phyloP scores from a whole-genome alignment of 2,329 filamentous ascomycete genomes.

The Neoscytalidium dimidiatum region DNA sequence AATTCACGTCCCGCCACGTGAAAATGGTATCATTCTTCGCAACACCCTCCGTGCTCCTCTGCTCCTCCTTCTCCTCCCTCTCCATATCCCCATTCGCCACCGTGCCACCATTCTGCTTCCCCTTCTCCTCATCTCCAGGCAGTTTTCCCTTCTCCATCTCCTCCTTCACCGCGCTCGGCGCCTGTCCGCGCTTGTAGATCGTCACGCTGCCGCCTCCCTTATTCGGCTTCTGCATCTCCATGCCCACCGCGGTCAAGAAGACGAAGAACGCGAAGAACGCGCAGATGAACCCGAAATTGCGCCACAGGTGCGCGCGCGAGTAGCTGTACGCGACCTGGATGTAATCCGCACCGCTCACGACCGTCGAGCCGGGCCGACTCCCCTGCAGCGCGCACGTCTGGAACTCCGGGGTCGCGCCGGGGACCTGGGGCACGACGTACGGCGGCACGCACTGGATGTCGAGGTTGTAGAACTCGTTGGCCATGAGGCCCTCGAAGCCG shows the following conservation, averaged over 20 bases:
- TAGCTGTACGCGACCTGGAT: slow-evolving; percentile 59
- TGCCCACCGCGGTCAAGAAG: slow-evolving; percentile 45
- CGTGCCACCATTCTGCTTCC: slow-evolving; percentile 29
- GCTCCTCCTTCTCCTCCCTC: slow-evolving; percentile 32
- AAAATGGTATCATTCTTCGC: slow-evolving; percentile 64
- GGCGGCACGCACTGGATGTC: slow-evolving; percentile 57
- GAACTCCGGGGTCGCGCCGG: slow-evolving; percentile 48
- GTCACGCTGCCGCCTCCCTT: slow-evolving; percentile 61
- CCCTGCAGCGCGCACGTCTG: slow-evolving; percentile 64
- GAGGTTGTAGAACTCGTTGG: slow-evolving; percentile 69
- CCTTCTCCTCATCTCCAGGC: slow-evolving; percentile 54
- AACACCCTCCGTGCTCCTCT: slow-evolving; percentile 49
- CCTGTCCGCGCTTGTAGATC: slow-evolving; percentile 64
- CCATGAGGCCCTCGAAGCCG: slow-evolving; percentile 66
- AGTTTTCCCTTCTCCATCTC: slow-evolving; percentile 55
- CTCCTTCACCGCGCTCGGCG: slow-evolving; percentile 59
- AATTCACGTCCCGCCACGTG: slow-evolving; percentile 85
- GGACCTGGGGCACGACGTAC: slow-evolving; percentile 56
- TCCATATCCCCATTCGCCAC: not conserved
- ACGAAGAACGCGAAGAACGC: slow-evolving; percentile 54
- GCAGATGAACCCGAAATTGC: slow-evolving; percentile 57
- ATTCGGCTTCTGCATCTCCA: slow-evolving; percentile 58
- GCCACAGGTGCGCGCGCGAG: slow-evolving; percentile 60
- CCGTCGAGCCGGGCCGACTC: slow-evolving; percentile 52
- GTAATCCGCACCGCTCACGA: slow-evolving; percentile 58